Evolutionary conservation across 2,329 filamentous ascomycete genomes (phyloP).

Genomic region (Hypoxylon sp.): DNA sequence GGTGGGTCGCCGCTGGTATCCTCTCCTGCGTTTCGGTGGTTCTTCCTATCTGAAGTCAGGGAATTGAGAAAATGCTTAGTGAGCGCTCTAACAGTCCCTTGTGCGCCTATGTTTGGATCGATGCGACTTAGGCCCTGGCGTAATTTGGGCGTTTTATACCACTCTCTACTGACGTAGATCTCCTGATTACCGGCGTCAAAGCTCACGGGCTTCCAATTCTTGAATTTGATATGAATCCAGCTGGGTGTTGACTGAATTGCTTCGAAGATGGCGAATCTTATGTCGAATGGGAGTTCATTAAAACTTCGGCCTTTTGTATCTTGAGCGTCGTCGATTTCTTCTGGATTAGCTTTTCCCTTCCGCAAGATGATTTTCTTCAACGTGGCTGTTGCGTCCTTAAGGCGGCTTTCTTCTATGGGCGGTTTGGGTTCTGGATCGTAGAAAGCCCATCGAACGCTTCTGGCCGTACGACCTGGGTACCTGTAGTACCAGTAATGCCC

Average conservation of each 20-base stretch:
- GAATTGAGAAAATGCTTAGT: background rate
- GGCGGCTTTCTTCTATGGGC: background rate
- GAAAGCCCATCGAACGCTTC: conserved; percentile 9
- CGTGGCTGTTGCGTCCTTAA: background rate
- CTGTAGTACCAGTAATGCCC: background rate
- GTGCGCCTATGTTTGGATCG: background rate
- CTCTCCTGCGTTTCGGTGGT: too few relatives aligned
- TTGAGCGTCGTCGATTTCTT: background rate
- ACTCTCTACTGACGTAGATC: conserved; percentile 26
- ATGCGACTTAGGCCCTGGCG: conserved; percentile 20
- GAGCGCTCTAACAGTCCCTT: background rate
- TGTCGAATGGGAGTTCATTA: conserved; percentile 21
- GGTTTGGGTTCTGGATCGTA: conserved; percentile 3
- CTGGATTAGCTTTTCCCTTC: background rate
- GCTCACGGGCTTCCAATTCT: background rate
- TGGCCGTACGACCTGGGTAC: background rate
- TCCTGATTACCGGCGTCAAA: conserved; percentile 9
- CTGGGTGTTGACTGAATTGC: conserved; percentile 18
- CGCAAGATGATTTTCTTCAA: background rate
- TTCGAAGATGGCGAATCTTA: conserved; percentile 24
- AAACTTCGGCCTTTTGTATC: conserved; percentile 4
- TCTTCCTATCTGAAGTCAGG: background rate
- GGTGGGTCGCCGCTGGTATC: background rate
- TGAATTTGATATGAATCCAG: conserved; percentile 29
- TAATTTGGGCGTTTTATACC: conserved; percentile 11